Conservation (phyloP, 2,329 filamentous ascomycete species). For the Pseudogymnoascus sp. region DNA sequence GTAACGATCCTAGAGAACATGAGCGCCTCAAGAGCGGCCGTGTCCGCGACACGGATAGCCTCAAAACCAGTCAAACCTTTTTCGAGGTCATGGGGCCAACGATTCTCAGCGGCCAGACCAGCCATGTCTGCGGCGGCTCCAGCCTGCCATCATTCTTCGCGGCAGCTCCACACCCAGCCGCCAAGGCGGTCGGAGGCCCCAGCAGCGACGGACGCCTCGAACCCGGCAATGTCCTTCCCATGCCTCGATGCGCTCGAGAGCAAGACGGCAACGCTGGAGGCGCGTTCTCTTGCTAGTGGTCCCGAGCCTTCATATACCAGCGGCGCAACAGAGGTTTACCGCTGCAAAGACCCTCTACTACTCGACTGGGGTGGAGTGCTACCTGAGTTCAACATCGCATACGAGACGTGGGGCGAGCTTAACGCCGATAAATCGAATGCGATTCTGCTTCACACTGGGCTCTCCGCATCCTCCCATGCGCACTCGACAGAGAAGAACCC, state of each 20-base stretch:
- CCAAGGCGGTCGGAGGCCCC: slow-evolving; percentile 14
- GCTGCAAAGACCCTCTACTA: slow-evolving; percentile 63
- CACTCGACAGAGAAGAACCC: slow-evolving; percentile 83
- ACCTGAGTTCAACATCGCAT: slow-evolving; percentile 80
- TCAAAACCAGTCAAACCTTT: slow-evolving; percentile 12
- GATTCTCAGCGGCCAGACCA: slow-evolving; percentile 14
- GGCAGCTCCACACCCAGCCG: slow-evolving; percentile 19
- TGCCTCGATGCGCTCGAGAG: slow-evolving; percentile 80
- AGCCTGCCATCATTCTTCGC: slow-evolving; percentile 13
- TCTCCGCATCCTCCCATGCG: slow-evolving; percentile 95
- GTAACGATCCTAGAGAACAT: slow-evolving; percentile 13
- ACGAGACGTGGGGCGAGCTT: slow-evolving; percentile 82
- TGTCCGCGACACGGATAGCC: slow-evolving; percentile 17
- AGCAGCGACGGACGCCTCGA: slow-evolving; percentile 44
- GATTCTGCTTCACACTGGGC: slow-evolving; percentile 84
- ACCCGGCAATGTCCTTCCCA: slow-evolving; percentile 81
- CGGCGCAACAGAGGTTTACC: slow-evolving; percentile 72
- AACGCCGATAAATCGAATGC: slow-evolving; percentile 78
- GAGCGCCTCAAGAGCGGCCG: slow-evolving; percentile 20
- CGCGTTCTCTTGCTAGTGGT: slow-evolving; percentile 60
- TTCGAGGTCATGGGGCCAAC: slow-evolving; percentile 14
- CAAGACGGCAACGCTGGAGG: slow-evolving; percentile 65
- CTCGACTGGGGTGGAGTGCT: slow-evolving; percentile 95
- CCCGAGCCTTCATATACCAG: slow-evolving; percentile 93
- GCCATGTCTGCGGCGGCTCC: slow-evolving; percentile 8